A percentile compares a stretch with the other conserved stretches of the same genome.
Evolutionary conservation across 768 basidiomycete genomes (phyloP).

Genomic region (Boletellus sp.): DNA sequence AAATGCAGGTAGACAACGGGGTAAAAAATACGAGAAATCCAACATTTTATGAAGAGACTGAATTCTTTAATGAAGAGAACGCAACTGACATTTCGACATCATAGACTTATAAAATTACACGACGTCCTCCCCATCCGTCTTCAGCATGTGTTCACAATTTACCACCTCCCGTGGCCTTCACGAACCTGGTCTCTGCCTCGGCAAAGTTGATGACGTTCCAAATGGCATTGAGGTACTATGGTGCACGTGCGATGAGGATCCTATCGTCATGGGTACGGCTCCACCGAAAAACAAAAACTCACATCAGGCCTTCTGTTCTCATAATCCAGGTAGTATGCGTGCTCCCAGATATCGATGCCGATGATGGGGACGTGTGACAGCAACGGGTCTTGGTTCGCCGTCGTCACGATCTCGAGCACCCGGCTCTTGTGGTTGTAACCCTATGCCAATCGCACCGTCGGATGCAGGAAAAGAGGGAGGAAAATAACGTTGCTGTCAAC

Average conservation of each 20-base stretch:
- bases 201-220: conserved; percentile 71
- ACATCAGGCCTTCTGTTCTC: conserved; percentile 92
- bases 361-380: conserved; percentile 75
- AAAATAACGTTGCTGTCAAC: neutral
- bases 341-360: conserved; percentile 95
- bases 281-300: conserved; percentile 34
- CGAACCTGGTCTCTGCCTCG: conserved; percentile 67
- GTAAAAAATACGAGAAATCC: too few species aligned
- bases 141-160: conserved; percentile 30
- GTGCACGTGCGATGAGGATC: too few species aligned
- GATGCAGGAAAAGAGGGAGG: too few species aligned
- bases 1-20: too few species aligned
- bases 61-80: too few species aligned
- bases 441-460: conserved; percentile 32
- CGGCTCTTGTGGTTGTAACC: conserved; percentile 65
- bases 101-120: too few species aligned
- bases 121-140: neutral
- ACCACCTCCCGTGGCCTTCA: conserved; percentile 33
- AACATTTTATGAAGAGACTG: too few species aligned
- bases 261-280: neutral
- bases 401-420: conserved; percentile 83
- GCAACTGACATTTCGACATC: too few species aligned
- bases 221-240: conserved; percentile 74
- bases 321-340: conserved; percentile 96
- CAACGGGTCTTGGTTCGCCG: conserved; percentile 94